Conservation (phyloP, 1,284 basidiomycete species). For the Leccinum fuscescens region DNA sequence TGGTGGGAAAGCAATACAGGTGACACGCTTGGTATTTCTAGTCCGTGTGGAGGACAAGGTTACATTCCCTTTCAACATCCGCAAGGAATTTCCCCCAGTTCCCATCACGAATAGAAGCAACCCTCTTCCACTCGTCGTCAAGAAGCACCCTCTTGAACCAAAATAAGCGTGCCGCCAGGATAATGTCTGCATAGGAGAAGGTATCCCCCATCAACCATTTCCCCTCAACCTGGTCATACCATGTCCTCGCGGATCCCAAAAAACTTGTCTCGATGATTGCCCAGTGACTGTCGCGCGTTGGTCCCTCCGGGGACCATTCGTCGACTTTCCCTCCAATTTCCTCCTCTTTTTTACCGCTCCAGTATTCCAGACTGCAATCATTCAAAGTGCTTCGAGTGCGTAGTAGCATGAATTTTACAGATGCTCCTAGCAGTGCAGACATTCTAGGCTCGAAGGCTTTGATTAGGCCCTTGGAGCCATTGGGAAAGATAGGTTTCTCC, state of each 20-base stretch:
- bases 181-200: not conserved
- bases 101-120: slow-evolving; percentile 24
- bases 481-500: not conserved
- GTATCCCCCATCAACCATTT: not conserved
- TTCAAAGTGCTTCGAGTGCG: not conserved
- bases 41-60: slow-evolving; percentile 2
- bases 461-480: not conserved
- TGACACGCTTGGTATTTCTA: not conserved
- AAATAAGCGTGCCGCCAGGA: not conserved
- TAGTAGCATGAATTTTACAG: not conserved
- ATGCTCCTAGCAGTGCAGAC: not conserved
- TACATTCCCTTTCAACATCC: slow-evolving; percentile 27
- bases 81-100: slow-evolving; percentile 25
- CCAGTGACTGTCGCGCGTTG: not conserved
- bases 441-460: not conserved
- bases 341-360: not conserved
- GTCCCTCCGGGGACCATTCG: not conserved
- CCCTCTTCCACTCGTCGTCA: slow-evolving; percentile 27
- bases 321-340: not conserved
- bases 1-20: not conserved
- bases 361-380: not conserved
- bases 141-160: slow-evolving; percentile 21
- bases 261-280: not conserved
- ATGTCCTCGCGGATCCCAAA: not conserved
- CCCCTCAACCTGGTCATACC: not conserved